Base-by-base conservation (phyloP, 305 asterid genomes). In the Coffea humblotiana region DNA sequence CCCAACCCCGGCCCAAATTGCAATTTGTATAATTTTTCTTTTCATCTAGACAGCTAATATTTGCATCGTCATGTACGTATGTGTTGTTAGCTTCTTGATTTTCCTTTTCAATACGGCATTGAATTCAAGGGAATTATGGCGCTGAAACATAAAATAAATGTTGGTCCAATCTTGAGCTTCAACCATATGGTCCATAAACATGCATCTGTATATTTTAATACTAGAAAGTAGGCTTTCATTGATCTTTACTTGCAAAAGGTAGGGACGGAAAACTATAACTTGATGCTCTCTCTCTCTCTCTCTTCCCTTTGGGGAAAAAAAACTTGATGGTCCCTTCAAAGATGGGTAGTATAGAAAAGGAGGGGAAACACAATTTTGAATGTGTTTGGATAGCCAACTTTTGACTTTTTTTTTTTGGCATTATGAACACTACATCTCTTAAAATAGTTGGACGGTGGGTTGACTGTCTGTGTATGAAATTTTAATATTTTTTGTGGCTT, bases 81-180 rank as follows among this genome's bases (percentile, higher is more conserved):
- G 8, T 70, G 19, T 6, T 0, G 6, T 0, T 40, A 19, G 23
- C 25, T 13, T 8, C 2, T 43, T 40, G 15, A 14, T 37, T 37
- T n/a, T 63, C 37, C 45, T 40, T 43, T 16, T 37, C 43, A 3
- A 71, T 19, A 23, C 4, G 21, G 43, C 6, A 8, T 6, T 37
- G 27, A 18, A 1, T 18, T 40, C 6, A 6, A 71, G 16, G 27
- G 2, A 6, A 48, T 40, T 40, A 40, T 49, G 61, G 21, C 37
- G 10, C 4, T 72, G 76, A 25, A 72, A 27, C 63, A 29, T 13
- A 32, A 73, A 52, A 73, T 73, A 73, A 73, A 52, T 73, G 66
- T 18, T 51, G 40, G 65, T 73, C 47, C 66, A 73, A 14, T 63
- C 68, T 63, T 25, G 37, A 11, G 13, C 37, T 6, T 63, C 43